Evolutionary conservation across 1,284 basidiomycete species (phyloP), one percentile per base, ranked within the genome.

Genomic region (Pascua sp.): DNA sequence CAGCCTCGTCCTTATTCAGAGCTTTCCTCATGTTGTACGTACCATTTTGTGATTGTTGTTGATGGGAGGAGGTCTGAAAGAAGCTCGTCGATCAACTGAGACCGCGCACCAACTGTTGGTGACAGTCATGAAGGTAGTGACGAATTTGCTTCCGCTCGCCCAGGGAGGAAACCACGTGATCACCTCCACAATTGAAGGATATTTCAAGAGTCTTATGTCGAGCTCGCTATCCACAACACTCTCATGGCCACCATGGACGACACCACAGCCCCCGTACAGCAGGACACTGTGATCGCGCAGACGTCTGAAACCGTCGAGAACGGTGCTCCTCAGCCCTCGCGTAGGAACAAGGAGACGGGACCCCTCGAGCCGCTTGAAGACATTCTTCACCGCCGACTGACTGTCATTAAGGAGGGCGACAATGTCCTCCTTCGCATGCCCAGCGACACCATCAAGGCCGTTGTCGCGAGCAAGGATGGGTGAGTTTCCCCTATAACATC

Each of bases 361-460:
- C 45, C 47, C 5, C 55, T 60, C 18, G 67, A 66, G 42, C 68
- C 69, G 8, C 56, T 76, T n/a, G 66, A 65, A 16, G 69, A 70
- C 13, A 53, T 72, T 13, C 61, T 75, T 15, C 62, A 64, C 16
- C 63, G 67, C n/a, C 64, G 75, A 17, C 54, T 75, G 41, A 72
- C 71, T 0, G 59, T 55, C 32, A 78, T 80, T 57, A 69, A 72
- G 48, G 67, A 74, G 37, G 77, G 77, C 17, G 79, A 80, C 64
- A 73, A 73, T 46, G 77, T 81, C 9, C 70, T 81, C 38, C 66
- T 81, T 24, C 67, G 70, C 16, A 64, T 81, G 0, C 79, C 80
- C 2, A 79, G 77, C 47, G 77, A 77, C 48, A 64, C 68, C 9
- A 69, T 80, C 60, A 80, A 79, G 64, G 69, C 77, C 10, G 67